Base-by-base conservation (phyloP, 345 rosid species). In the Linum lewisii region DNA sequence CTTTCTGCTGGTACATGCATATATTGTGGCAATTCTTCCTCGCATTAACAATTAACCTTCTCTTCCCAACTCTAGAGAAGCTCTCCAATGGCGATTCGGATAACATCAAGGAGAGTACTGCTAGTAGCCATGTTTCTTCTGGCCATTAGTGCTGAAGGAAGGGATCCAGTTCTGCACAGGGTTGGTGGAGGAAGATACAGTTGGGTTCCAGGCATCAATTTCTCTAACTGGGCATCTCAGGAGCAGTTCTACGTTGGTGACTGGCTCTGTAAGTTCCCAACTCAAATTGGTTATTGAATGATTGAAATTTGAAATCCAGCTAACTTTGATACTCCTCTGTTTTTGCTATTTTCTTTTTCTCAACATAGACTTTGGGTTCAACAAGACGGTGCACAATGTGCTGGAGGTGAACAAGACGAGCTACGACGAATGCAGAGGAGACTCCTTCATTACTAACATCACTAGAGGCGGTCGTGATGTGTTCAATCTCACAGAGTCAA, bases 401-500 rank as follows among this genome's bases (percentile, higher is more conserved):
- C 44, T 64, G 49, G 69, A 70, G 54, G 74, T 65, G 66, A 61
- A 50, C 66, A 56, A 21, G 69, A 60, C 62, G 8, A 36, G 65
- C 62, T 70, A 65, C 24, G 62, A 61, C 10, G 21, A 19, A 10
- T 64, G 69, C 74, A 21, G 15, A 3, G 62, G 57, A 3, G 38
- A 56, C 13, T 21, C 21, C 42, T 70, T 65, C 63, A 50, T 65
- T 1, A 50, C 38, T 5, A 70, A 70, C 32, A 60, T 70, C 6
- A 70, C 74, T 10, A 70, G 63, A 34, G 74, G 69, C 0, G 69
- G 74, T 4, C 22, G 69, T 0, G 74, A 70, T 13, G 74, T 65
- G 58, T 65, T 70, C 49, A 70, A 61, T 57, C 66, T 70, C 22
- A 70, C 66, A 8, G 62, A 56, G 14, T 54, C 66, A 19, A 60